Evolutionary conservation across 805 yeast genomes (phyloP), one percentile per base, ranked within the genome.

Genomic region (Ogataea trehaloabstinens): DNA sequence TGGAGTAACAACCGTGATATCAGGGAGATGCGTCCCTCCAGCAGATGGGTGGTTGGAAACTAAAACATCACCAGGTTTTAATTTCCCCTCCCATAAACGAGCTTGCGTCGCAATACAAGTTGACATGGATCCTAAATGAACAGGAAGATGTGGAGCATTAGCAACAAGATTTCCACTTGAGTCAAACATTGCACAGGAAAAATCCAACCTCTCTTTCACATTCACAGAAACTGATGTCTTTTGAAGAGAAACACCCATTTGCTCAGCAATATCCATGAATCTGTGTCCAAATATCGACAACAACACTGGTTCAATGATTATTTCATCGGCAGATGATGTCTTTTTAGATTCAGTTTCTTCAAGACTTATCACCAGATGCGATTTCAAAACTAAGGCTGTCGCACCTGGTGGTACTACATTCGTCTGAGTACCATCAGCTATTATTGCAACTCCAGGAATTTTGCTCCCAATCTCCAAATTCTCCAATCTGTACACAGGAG

Each of bases 1-100:
- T 0, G 98, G 98, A 0, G 96, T 85, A 31, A 91, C 81, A 10
- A 90, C 95, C 0, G 97, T 90, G 47, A 90, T 88, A 64, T 86
- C 95, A 0, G 95, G 95, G 42, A 86, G 66, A 63, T 86, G 95
- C 0, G 93, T 83, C 3, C 95, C 95, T n/a, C 91, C 91, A 35
- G 77, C 78, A 16, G 79, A 79, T 2, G 95, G 95, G 51, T 85
- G 93, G 55, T 86, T 86, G 0, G 90, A 80, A 4, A 82, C 78
- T 2, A 86, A 48, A 3, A 84, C 87, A 61, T 86, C 95, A 18
- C 95, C 95, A 4, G 77, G 79, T 40, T 71, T 67, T 28, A 86
- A 55, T 46, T 76, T 76, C 6, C 76, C 80, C 27, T 70, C 61
- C 95, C 95, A 85, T 12, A 74, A 37, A 24, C 71, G 62, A 3